Evolutionary conservation across 768 basidiomycete species (phyloP).

Genomic region (Podaxis sp.): DNA sequence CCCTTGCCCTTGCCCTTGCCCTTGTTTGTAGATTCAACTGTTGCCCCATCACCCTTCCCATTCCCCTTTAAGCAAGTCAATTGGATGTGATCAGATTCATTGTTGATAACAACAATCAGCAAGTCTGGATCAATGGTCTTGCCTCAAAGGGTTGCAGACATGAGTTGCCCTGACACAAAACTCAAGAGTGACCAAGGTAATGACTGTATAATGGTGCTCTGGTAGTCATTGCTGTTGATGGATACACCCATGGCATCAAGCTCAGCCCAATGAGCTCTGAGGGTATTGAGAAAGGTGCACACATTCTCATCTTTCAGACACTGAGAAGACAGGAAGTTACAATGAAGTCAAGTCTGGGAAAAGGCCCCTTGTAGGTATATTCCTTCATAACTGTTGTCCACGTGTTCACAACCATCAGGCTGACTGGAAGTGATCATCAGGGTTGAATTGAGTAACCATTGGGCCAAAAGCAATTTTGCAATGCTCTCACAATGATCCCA

Average conservation of each 20-base stretch:
- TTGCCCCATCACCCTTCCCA: neutral
- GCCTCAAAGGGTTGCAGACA: conserved; percentile 16
- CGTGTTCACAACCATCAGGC: too few species aligned
- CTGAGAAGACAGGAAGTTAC: too few species aligned
- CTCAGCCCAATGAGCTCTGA: conserved; percentile 22
- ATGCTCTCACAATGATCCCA: neutral
- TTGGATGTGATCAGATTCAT: conserved; percentile 15
- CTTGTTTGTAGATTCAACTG: neutral
- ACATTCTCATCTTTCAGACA: too few species aligned
- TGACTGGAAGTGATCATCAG: too few species aligned
- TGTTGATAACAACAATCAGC: conserved; percentile 16
- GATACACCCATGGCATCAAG: conserved; percentile 22
- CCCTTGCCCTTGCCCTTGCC: conserved; percentile 13
- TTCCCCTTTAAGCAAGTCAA: too few species aligned
- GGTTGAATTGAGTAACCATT: too few species aligned
- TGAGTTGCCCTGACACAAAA: conserved; percentile 23
- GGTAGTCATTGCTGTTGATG: conserved; percentile 23
- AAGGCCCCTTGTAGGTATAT: too few species aligned
- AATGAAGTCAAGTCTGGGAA: too few species aligned
- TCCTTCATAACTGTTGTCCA: too few species aligned
- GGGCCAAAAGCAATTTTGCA: too few species aligned
- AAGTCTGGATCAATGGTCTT: conserved; percentile 18
- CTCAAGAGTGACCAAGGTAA: conserved; percentile 23
- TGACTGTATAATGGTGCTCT: conserved; percentile 26
- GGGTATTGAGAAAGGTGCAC: conserved; percentile 20